Percentiles rank a stretch among this genome's conserved stretches.
phyloP scores from a whole-genome alignment of 2,329 filamentous ascomycete species.

The Xylogone sp. region DNA sequence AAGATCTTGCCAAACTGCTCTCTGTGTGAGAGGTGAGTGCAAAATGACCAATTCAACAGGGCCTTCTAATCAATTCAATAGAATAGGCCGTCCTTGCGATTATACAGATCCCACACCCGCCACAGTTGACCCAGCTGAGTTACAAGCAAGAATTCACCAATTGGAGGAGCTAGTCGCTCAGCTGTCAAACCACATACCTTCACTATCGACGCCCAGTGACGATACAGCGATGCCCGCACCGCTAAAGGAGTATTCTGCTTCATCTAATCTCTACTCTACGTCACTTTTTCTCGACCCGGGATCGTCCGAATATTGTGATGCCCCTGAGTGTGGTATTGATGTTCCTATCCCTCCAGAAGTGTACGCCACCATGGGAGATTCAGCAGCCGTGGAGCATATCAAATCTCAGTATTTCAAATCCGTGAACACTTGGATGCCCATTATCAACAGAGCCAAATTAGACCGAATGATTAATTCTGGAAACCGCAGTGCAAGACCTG shows the following conservation, averaged over 20 bases:
- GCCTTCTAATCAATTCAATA: no score
- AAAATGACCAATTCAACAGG: background rate
- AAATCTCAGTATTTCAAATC: constrained; percentile 32
- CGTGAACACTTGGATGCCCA: constrained; percentile 38
- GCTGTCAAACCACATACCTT: background rate
- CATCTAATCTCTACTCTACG: background rate
- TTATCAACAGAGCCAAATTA: constrained; percentile 44
- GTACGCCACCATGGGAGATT: background rate
- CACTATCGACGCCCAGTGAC: no score
- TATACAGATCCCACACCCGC: background rate
- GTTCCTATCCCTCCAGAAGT: background rate
- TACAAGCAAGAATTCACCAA: background rate
- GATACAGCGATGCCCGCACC: background rate
- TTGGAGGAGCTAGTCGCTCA: background rate
- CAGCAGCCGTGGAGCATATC: background rate
- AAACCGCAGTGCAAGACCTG: constrained; percentile 33
- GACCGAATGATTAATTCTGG: constrained; percentile 24
- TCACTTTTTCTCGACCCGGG: background rate
- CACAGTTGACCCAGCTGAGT: background rate
- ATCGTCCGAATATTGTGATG: background rate
- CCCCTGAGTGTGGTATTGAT: background rate
- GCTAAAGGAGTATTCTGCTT: background rate
- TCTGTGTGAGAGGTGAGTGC: background rate
- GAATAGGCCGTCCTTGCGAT: background rate
- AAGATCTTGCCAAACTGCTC: background rate